phyloP scores from a whole-genome alignment of 148 eudicot species.

The Cornus controversa region DNA sequence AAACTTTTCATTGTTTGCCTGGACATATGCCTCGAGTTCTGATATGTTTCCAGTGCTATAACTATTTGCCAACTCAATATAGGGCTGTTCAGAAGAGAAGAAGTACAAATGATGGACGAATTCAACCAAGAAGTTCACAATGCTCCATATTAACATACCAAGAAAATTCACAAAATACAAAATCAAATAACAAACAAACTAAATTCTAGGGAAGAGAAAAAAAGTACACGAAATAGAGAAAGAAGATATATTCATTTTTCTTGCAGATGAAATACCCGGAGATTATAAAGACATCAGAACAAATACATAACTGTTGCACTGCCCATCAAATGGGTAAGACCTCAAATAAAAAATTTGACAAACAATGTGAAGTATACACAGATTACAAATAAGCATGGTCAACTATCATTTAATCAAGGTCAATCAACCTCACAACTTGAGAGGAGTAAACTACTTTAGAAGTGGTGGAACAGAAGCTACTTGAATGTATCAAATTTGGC shows the following conservation, averaged over 20 bases:
- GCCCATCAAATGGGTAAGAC: background rate
- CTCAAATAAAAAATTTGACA: background rate
- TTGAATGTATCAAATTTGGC: background rate
- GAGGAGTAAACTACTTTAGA: background rate
- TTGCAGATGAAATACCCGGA: background rate
- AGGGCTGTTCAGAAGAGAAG: constrained; percentile 47
- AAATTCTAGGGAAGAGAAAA: background rate
- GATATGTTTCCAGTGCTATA: constrained; percentile 63
- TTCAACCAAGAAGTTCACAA: background rate
- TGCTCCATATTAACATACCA: background rate
- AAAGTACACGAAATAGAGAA: background rate
- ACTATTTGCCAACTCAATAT: constrained; percentile 66
- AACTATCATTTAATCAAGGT: background rate
- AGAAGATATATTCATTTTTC: background rate
- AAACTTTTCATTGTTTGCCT: constrained; percentile 63
- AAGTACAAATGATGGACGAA: background rate
- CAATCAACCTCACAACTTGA: background rate
- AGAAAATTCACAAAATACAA: background rate
- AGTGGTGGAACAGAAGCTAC: background rate
- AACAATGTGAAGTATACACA: background rate
- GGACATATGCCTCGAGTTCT: constrained; percentile 59
- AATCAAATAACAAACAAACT: background rate
- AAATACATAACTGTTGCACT: background rate
- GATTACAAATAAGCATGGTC: background rate
- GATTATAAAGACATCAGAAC: background rate